phyloP scores from a whole-genome alignment of 148 eudicot species.

The Rhododendron griersonianum region DNA sequence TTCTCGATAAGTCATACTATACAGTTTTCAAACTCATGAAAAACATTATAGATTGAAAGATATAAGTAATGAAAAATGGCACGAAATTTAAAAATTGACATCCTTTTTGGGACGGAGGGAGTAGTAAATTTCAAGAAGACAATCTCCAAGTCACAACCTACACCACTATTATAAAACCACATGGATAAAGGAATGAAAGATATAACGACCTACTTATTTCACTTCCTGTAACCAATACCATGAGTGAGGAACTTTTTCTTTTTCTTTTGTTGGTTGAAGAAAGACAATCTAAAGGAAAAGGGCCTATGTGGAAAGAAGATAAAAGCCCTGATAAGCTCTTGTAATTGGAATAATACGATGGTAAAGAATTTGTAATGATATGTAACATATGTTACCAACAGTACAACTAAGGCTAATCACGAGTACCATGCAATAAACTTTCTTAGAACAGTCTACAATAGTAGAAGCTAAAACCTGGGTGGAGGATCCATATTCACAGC shows the following conservation, averaged over 20 bases:
- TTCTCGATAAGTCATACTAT: too few species aligned
- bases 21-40: too few species aligned
- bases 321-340: not conserved
- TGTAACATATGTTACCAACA: not conserved
- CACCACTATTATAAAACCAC: not conserved
- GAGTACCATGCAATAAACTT: conserved; percentile 2
- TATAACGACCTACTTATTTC: not conserved
- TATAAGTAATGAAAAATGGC: too few species aligned
- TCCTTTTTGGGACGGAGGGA: too few species aligned
- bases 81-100: too few species aligned
- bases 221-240: not conserved
- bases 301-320: not conserved
- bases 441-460: conserved; percentile 5
- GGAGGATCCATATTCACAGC: conserved; percentile 78
- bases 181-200: not conserved
- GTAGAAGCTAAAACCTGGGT: conserved; percentile 37
- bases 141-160: not conserved
- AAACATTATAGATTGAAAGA: too few species aligned
- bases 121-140: not conserved
- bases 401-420: not conserved
- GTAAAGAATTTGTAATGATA: not conserved
- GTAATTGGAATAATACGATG: not conserved
- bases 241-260: not conserved
- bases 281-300: not conserved
- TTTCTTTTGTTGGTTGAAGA: not conserved